Base-by-base conservation (phyloP, 768 basidiomycete genomes). In the Lentinula lateritia region DNA sequence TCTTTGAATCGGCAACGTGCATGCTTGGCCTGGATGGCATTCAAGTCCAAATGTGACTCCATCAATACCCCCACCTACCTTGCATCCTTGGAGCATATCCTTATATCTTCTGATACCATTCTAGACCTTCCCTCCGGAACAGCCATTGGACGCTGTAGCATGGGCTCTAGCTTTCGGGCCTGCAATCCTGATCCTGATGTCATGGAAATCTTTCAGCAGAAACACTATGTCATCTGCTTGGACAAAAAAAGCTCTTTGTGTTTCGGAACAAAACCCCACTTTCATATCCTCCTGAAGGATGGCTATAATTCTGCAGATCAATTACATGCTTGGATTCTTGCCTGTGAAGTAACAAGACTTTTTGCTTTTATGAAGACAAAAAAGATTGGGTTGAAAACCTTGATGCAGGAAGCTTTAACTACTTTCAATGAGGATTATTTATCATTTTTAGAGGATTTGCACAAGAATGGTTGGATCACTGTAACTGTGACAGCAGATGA, bases 1-100 rank as follows among this genome's bases (percentile, higher is more conserved):
- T 75, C 84, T 1, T 74, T 88, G 34, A 89, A 88, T 63, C 78
- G 81, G 32, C 86, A 88, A 69, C 80, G 88, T 2, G 72, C 82
- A 0, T 73, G 71, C 28, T 75, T 87, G 43, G 76, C 79, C 8
- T 89, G 86, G 86, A 66, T 72, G 6, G 57, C 65, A 1, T 85
- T 77, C 59, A 42, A 52, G 39, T 59, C 71, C 12, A 20, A 36
- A 13, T 41, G 63, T 54, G 58, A 39, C 7, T 58, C 60, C 57
- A 59, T 65, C 20, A 71, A 61, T 46, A 71, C 72, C 16, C 85
- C 83, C 0, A 56, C 65, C 1, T 61, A 73, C 23, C 72, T 84
- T 6, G 72, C 85, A 2, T 64, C 62, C 7, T 62, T 69, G 34
- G 86, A 87, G 65, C 69, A 71, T 2, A 71, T 87, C 41, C 77